Percentiles rank a stretch among this genome's conserved stretches.
Evolutionary conservation across 2,329 filamentous ascomycete genomes (phyloP).

Genomic region (Colletotrichum siamense): DNA sequence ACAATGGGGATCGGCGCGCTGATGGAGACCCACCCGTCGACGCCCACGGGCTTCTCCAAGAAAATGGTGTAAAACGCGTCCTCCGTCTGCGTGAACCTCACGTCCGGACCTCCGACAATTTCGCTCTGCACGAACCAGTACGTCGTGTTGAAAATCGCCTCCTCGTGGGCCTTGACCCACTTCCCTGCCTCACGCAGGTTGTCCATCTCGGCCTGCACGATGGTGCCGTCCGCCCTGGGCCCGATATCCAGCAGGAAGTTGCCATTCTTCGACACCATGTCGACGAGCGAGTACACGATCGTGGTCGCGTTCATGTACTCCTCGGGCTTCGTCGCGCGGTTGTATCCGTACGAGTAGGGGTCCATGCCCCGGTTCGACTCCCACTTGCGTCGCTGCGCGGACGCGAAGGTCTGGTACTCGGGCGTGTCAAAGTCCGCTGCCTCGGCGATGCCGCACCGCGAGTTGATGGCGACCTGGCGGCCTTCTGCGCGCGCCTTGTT

Average conservation of each 20-base stretch:
- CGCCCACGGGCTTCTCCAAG: constrained; percentile 41
- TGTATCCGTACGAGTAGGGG: constrained; percentile 64
- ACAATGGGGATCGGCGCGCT: constrained; percentile 51
- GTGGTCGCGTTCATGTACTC: constrained; percentile 58
- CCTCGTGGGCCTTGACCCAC: constrained; percentile 59
- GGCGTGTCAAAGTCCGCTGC: constrained; percentile 64
- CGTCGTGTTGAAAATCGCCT: constrained; percentile 63
- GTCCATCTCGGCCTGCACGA: constrained; percentile 52
- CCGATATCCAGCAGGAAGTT: constrained; percentile 64
- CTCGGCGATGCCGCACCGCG: constrained; percentile 54
- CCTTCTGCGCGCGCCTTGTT: constrained; percentile 40
- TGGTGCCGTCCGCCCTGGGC: constrained; percentile 58
- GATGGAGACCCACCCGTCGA: constrained; percentile 41
- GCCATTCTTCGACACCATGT: constrained; percentile 60
- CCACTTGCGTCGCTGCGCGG: constrained; percentile 54
- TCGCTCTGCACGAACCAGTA: constrained; percentile 57
- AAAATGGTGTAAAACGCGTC: constrained; percentile 59
- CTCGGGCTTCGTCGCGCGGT: constrained; percentile 53
- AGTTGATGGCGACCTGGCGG: constrained; percentile 60
- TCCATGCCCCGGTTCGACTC: constrained; percentile 66
- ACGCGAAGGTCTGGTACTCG: constrained; percentile 54
- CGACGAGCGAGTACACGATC: constrained; percentile 53
- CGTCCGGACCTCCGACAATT: constrained; percentile 32
- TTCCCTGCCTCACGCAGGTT: constrained; percentile 55
- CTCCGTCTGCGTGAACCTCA: constrained; percentile 57